Evolutionary conservation across 2,329 filamentous ascomycete species (phyloP), one percentile per base, ranked within the genome.

Genomic region (Dactylellina haptotyla): DNA sequence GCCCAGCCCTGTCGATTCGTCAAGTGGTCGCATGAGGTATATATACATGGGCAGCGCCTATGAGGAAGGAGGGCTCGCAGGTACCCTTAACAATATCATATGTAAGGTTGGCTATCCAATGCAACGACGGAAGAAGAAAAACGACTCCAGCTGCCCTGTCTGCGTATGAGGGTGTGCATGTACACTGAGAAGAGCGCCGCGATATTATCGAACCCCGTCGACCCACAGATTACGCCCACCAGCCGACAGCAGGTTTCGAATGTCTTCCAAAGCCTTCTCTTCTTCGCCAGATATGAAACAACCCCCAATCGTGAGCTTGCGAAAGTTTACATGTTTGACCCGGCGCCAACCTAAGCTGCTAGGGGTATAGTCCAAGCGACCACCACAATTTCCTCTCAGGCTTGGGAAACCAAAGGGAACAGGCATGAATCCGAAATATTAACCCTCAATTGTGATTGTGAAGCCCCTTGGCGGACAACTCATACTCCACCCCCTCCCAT

Each of bases 341-440:
- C 16, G 53, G 41, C 23, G 25, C 48, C 56, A 69, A 46, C 45
- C 64, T 61, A 69, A 34, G 56, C 64, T 69, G 54, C 32, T 39
- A 62, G 46, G 46, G 56, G 64, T 62, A 69, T 69, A 48, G 64
- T 69, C 64, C 56, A 69, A 61, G 64, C 64, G 56, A 46, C 26
- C 62, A 50, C 32, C 14, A 23, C 43, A 59, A 46, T 59, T 59
- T 59, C 41, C 41, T 59, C 56, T 46, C 53, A 57, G 43, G 53
- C 34, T 43, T 37, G 34, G 53, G 53, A 20, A 34, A 43, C 8
- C 4, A n/a, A 6, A 43, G n/a, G 5, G 20, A 23, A 25, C 25
- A 16, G 37, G 50, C 50, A 32, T 34, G 26, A 54, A 32, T 4
- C 18, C 18, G 26, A 23, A 46, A 20, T 10, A 37, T 51, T 54